These are phyloP conservation scores for Kwoniella heveanensis DNA, from an alignment of 768 basidiomycete genomes.

Conservation along the genomic window DNA sequence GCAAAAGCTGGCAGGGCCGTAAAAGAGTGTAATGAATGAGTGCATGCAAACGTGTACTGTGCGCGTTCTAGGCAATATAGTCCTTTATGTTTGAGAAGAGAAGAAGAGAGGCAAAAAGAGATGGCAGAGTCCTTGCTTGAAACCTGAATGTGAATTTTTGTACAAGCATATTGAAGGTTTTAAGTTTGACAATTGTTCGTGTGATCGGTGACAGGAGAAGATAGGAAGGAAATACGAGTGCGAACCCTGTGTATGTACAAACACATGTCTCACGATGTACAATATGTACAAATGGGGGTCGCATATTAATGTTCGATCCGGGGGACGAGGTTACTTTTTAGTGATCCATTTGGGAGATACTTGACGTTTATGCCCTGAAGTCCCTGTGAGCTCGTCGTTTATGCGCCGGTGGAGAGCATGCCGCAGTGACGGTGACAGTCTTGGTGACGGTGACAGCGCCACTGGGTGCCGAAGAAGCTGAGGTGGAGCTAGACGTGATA, in stretches of 20 bases:
- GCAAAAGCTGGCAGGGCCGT: background rate
- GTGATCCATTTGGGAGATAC: background rate
- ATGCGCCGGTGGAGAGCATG: constrained; percentile 4
- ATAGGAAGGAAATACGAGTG: no score
- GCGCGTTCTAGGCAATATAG: background rate
- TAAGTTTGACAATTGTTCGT: no score
- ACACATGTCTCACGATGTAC: no score
- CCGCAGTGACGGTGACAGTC: constrained; percentile 24
- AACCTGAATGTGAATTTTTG: background rate
- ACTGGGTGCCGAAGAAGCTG: constrained; percentile 7
- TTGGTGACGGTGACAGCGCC: constrained; percentile 26
- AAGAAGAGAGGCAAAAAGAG: background rate
- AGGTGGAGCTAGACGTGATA: constrained; percentile 2
- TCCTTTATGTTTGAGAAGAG: background rate
- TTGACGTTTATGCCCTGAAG: background rate
- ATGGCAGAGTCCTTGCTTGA: background rate
- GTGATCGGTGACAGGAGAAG: no score
- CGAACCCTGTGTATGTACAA: no score
- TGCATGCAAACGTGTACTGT: constrained; percentile 6
- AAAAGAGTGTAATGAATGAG: constrained; percentile 6
- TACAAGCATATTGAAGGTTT: no score
- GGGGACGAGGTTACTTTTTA: background rate
- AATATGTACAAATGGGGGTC: no score
- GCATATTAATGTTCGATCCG: no score
- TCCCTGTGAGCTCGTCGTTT: constrained; percentile 17